Conservation (phyloP, 164 flowering plant species). For the Aristolochia californica region DNA sequence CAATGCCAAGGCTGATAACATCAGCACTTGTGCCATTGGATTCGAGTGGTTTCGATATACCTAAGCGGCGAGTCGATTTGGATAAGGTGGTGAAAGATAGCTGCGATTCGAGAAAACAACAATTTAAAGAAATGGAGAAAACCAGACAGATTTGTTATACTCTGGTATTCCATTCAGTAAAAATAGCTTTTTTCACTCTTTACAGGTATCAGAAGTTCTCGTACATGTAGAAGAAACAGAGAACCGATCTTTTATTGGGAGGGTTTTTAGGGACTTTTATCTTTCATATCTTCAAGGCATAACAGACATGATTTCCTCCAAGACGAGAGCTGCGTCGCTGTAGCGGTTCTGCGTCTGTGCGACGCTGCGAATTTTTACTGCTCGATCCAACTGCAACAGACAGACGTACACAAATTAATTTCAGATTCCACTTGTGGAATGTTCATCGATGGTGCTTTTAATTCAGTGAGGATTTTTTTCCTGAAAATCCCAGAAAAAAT, state of each 20-base stretch:
- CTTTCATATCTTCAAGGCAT: constrained; percentile 5
- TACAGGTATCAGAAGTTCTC: too few species aligned
- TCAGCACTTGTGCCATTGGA: neutral
- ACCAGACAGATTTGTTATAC: neutral
- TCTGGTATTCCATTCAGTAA: neutral
- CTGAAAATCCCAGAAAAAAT: neutral
- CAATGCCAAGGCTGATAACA: constrained; percentile 1
- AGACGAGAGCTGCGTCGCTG: constrained; percentile 12
- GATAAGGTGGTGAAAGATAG: neutral
- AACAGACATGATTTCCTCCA: constrained; percentile 17
- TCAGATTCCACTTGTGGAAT: neutral
- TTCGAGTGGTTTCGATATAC: neutral
- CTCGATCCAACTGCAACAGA: constrained; percentile 17
- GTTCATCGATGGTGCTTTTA: neutral
- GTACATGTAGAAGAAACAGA: neutral
- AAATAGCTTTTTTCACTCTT: too few species aligned
- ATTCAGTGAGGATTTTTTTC: neutral
- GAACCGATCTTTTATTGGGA: too few species aligned
- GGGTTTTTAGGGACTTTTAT: too few species aligned
- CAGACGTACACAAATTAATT: neutral
- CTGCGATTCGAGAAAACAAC: neutral
- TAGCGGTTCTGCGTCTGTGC: constrained; percentile 14
- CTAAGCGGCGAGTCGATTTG: neutral
- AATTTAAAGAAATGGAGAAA: neutral
- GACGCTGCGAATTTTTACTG: constrained; percentile 12